These are phyloP conservation scores for Delphinella strobiligena DNA, from an alignment of 2,329 filamentous ascomycete species.

Conservation along the genomic window DNA sequence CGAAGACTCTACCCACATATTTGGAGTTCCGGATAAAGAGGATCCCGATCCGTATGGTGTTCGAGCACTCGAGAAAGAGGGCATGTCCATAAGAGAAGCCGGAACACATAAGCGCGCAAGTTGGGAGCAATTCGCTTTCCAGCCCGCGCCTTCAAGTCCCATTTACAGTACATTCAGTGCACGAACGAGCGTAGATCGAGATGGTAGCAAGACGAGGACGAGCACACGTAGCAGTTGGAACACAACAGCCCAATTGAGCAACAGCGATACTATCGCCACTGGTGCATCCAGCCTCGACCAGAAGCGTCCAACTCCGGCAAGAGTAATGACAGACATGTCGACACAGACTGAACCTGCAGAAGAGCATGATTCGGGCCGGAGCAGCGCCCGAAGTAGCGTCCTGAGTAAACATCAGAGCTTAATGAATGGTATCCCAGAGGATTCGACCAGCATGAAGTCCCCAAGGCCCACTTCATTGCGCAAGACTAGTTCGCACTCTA, in stretches of 20 bases:
- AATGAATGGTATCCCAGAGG: constrained; percentile 25
- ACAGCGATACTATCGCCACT: constrained; percentile 47
- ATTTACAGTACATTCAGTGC: constrained; percentile 45
- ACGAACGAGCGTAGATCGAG: constrained; percentile 50
- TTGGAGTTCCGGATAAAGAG: constrained; percentile 66
- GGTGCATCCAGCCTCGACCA: constrained; percentile 1
- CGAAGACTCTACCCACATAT: constrained; percentile 39
- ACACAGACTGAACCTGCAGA: constrained; percentile 43
- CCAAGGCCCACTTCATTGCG: constrained; percentile 2
- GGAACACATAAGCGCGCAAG: constrained; percentile 61
- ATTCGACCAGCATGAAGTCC: constrained; percentile 1
- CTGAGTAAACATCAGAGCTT: constrained; percentile 7
- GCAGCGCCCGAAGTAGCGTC: constrained; percentile 9
- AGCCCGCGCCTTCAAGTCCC: constrained; percentile 64
- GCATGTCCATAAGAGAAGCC: constrained; percentile 83
- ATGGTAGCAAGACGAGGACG: constrained; percentile 40
- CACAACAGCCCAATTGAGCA: constrained; percentile 53
- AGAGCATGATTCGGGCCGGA: constrained; percentile 8
- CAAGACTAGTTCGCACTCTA: constrained; percentile 3
- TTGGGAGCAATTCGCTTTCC: constrained; percentile 74
- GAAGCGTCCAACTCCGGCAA: constrained; percentile 1
- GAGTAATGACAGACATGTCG: constrained; percentile 50
- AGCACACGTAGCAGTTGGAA: constrained; percentile 57
- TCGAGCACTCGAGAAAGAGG: constrained; percentile 78
- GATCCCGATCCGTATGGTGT: constrained; percentile 92